Evolutionary conservation across 768 basidiomycete genomes (phyloP), one percentile per base, ranked within the genome.

Genomic region (Rhodocollybia butyracea): DNA sequence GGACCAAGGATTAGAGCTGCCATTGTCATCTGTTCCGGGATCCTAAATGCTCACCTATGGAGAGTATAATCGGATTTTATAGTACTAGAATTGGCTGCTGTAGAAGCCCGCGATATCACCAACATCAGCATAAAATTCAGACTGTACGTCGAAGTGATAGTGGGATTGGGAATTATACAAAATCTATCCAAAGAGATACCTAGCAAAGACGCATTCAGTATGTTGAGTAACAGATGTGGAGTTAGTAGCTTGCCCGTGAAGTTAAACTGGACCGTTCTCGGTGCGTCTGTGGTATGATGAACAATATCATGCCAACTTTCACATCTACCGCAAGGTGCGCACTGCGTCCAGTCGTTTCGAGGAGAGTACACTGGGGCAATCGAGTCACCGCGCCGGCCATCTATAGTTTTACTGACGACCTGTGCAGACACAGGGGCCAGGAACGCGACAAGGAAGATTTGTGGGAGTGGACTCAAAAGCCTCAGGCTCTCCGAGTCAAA

Each of bases 81-180:
- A 12, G 54, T 55, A 46, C 5, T 17, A 19, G 54, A 55, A 21
- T 55, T 46, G n/a, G 46, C 54, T 13, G 17, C 1, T 17, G 54
- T 55, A 5, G 41, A 43, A 21, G 41, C 54, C 4, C 42, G 29
- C 22, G 29, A 31, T 31, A 56, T 56, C 4, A n/a, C 27, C 29
- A 56, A 47, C 5, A 7, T 40, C 26, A 56, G 11, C 22, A 22
- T n/a, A 12, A 56, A 56, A 4, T 30, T 38, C 24, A 56, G 31
- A 31, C 39, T 38, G 24, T 56, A 56, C 11, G 46, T 56, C 24
- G 55, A 56, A 21, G 55, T 56, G 11, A 56, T 32, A 34, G 2
- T 13, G 22, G 55, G 55, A 30, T 50, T 19, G 7, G 55, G 55
- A 31, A 56, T 48, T 27, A 56, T 56, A n/a, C 55, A 56, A 29